phyloP scores from a whole-genome alignment of 176 grass and related monocot species.

The Miscanthus lutarioriparius region DNA sequence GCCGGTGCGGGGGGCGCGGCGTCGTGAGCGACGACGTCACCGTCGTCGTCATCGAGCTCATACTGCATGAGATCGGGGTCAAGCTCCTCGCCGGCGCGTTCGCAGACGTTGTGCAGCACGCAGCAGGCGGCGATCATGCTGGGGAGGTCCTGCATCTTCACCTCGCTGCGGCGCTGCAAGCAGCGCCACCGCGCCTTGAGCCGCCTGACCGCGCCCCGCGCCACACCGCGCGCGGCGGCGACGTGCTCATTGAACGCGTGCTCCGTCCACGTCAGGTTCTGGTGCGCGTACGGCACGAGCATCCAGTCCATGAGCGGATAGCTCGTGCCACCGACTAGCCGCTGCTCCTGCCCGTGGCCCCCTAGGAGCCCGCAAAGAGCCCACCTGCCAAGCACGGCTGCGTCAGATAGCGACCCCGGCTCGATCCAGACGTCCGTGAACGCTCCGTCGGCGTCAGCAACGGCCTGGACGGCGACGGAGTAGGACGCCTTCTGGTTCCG shows the following conservation, averaged over 20 bases:
- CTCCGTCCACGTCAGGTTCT: slow-evolving; percentile 70
- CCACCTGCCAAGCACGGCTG: slow-evolving; percentile 54
- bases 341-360: neutral
- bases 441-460: slow-evolving; percentile 53
- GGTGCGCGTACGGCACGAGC: slow-evolving; percentile 73
- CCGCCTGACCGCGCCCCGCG: slow-evolving; percentile 51
- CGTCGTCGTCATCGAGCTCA: slow-evolving; percentile 42
- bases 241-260: slow-evolving; percentile 63
- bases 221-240: slow-evolving; percentile 21
- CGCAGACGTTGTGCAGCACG: slow-evolving; percentile 86
- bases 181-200: slow-evolving; percentile 71
- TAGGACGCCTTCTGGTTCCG: slow-evolving; percentile 73
- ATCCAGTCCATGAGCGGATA: slow-evolving; percentile 68
- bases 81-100: slow-evolving; percentile 45
- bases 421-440: slow-evolving; percentile 76
- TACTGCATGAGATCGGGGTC: slow-evolving; percentile 35
- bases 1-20: slow-evolving; percentile 38
- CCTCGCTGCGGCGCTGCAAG: slow-evolving; percentile 65
- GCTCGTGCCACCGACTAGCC: slow-evolving; percentile 58
- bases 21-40: slow-evolving; percentile 28
- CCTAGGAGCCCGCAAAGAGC: slow-evolving; percentile 32
- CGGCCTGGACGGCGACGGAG: slow-evolving; percentile 67
- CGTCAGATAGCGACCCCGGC: slow-evolving; percentile 63
- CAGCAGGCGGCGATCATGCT: slow-evolving; percentile 67
- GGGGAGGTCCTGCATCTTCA: slow-evolving; percentile 63